Base-by-base conservation (phyloP, 192 early-diverging fungal species). In the Coemansia reversa region DNA sequence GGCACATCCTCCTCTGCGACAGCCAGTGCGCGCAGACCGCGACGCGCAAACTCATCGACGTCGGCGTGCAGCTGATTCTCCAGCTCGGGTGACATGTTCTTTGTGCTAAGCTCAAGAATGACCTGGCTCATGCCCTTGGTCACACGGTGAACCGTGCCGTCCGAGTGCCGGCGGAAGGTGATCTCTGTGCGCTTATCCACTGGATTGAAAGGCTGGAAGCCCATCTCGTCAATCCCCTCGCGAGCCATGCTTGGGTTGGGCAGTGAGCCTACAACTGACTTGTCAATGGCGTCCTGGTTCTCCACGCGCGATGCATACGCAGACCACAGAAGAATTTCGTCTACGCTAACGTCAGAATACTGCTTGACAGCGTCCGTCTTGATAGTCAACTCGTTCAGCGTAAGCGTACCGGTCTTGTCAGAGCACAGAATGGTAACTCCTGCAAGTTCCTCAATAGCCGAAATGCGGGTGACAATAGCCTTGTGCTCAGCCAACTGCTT, bases 401-500 rank as follows among this genome's bases (percentile, higher is more conserved):
- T 96, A 28, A 96, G 84, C n/a, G 94, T 96, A 68, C 94, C 94
- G 53, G 94, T 96, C 86, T 96, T 96, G 84, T 95, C 93, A 24
- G 92, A 92, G 84, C 91, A 94, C 69, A 95, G 89, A 63, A 90
- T 88, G 61, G 87, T 89, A 28, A 91, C 88, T 64, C 86, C 88
- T n/a, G 88, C 87, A 72, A 90, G 86, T 66, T 89, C 88, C 74
- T 91, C 90, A 60, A 93, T 90, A 18, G 90, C 90, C 59, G 88
- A 86, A 73, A 93, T 89, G 39, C 89, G 87, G 57, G 87, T 90
- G 42, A 90, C 90, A 63, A 93, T 88, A 42, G 90, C 90, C 79
- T 91, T 89, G 84, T 91, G 86, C 76, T 91, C 87, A 45, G 90
- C 90, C 42, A 93, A 79, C 79, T 92, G 88, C 67, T 87, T 89